These are phyloP conservation scores for Paecilomyces dactylethromorphus DNA, from an alignment of 2,329 filamentous ascomycete species.

Conservation along the genomic window DNA sequence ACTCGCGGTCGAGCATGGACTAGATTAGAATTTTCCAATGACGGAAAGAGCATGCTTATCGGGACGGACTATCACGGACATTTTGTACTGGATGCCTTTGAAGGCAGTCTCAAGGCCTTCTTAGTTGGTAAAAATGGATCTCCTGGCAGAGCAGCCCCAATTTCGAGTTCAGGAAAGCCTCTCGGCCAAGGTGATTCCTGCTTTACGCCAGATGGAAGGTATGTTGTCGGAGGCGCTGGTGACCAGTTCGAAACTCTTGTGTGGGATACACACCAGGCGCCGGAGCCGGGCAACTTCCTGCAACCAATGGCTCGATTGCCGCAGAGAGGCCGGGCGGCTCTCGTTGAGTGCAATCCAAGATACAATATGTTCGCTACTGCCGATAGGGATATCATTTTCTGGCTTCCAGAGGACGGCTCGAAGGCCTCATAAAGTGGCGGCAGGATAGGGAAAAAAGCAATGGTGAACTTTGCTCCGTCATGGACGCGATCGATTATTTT, in stretches of 20 bases:
- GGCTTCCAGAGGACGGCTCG: conserved; percentile 60
- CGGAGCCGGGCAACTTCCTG: conserved; percentile 49
- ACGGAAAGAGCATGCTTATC: conserved; percentile 79
- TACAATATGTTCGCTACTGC: conserved; percentile 89
- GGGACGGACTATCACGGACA: conserved; percentile 80
- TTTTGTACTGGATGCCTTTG: conserved; percentile 89
- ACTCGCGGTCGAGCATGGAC: conserved; percentile 61
- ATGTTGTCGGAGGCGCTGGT: conserved; percentile 72
- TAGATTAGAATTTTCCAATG: conserved; percentile 90
- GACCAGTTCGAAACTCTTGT: conserved; percentile 66
- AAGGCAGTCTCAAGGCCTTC: conserved; percentile 70
- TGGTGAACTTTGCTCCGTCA: neutral
- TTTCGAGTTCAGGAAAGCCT: conserved; percentile 49
- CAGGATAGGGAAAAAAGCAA: conserved; percentile 20
- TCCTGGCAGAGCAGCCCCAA: conserved; percentile 43
- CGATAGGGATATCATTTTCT: conserved; percentile 75
- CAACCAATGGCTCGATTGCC: conserved; percentile 34
- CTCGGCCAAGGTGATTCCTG: conserved; percentile 67
- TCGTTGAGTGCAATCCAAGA: conserved; percentile 82
- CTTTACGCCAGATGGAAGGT: conserved; percentile 84
- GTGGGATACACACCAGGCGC: conserved; percentile 68
- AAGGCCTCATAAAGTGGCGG: conserved; percentile 11
- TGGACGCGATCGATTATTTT: neutral
- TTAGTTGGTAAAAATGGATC: conserved; percentile 46
- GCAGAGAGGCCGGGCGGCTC: conserved; percentile 55